phyloP scores from a whole-genome alignment of 768 basidiomycete species.

The Mycena pura region DNA sequence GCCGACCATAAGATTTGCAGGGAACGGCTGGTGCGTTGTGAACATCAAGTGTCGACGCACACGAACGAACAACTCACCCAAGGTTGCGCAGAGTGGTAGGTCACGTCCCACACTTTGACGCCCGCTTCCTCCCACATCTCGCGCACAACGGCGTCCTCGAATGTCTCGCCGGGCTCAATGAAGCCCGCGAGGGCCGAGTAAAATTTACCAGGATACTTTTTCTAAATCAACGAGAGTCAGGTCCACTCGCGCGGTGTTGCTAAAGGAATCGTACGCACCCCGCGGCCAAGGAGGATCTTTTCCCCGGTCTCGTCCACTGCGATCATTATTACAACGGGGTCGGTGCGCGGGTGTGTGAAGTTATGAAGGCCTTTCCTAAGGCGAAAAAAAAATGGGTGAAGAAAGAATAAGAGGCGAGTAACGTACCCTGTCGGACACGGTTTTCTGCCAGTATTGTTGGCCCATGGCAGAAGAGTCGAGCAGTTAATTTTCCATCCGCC shows the following conservation, averaged over 20 bases:
- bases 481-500: slow-evolving; percentile 96
- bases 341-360: slow-evolving; percentile 81
- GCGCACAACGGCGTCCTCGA: slow-evolving; percentile 91
- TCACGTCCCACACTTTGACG: slow-evolving; percentile 81
- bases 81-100: slow-evolving; percentile 87
- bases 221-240: slow-evolving; percentile 44
- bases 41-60: neutral
- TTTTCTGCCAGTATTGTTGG: slow-evolving; percentile 63
- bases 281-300: slow-evolving; percentile 86
- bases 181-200: slow-evolving; percentile 95
- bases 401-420: neutral
- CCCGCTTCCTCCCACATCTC: slow-evolving; percentile 98
- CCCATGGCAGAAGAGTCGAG: slow-evolving; percentile 76
- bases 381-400: slow-evolving; percentile 12
- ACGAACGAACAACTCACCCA: slow-evolving; percentile 61
- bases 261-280: slow-evolving; percentile 53
- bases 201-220: slow-evolving; percentile 69
- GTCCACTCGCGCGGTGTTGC: neutral
- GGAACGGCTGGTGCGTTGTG: slow-evolving; percentile 71
- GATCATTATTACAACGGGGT: slow-evolving; percentile 92
- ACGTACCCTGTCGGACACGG: slow-evolving; percentile 77
- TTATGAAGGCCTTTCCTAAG: slow-evolving; percentile 86
- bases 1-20: slow-evolving; percentile 89
- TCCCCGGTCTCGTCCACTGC: slow-evolving; percentile 82
- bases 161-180: slow-evolving; percentile 91